Percentiles rank a stretch among this genome's conserved stretches.
These are phyloP conservation scores for Porphyrellus cyaneotinctus DNA, from an alignment of 768 basidiomycete species.

Conservation along the genomic window DNA sequence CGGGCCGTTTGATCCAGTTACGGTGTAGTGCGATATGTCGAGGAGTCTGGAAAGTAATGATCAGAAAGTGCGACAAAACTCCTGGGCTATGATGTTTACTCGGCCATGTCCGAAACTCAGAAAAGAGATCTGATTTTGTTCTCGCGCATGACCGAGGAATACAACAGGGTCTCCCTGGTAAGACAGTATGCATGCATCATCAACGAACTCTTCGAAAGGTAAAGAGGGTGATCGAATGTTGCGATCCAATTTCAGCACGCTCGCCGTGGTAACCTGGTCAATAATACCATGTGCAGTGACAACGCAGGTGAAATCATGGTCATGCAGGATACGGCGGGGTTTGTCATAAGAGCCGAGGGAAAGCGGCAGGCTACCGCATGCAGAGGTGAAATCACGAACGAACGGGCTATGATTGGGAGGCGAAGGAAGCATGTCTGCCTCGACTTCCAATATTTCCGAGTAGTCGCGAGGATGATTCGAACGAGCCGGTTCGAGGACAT, in stretches of 20 bases:
- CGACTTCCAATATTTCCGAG: background rate
- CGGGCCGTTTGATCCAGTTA: slow-evolving; percentile 35
- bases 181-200: slow-evolving; percentile 41
- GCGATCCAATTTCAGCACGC: slow-evolving; percentile 13
- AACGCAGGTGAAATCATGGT: slow-evolving; percentile 17
- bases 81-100: slow-evolving; percentile 19
- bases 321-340: slow-evolving; percentile 36
- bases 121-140: slow-evolving; percentile 32
- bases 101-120: slow-evolving; percentile 13
- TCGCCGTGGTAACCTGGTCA: slow-evolving; percentile 25
- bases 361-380: slow-evolving; percentile 7
- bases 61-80: slow-evolving; percentile 2
- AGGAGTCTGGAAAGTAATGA: slow-evolving; percentile 2
- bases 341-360: slow-evolving; percentile 34
- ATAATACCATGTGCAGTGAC: slow-evolving; percentile 41
- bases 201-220: slow-evolving; percentile 32
- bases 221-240: slow-evolving; percentile 19
- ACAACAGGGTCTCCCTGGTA: slow-evolving; percentile 23
- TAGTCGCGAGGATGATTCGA: background rate
- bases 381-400: background rate
- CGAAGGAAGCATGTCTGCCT: background rate
- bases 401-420: background rate
- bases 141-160: slow-evolving; percentile 39
- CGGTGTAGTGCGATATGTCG: slow-evolving; percentile 17
- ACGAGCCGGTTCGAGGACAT: background rate